Evolutionary conservation across 2,329 filamentous ascomycete genomes (phyloP).

Genomic region (Seiridium unicorne): DNA sequence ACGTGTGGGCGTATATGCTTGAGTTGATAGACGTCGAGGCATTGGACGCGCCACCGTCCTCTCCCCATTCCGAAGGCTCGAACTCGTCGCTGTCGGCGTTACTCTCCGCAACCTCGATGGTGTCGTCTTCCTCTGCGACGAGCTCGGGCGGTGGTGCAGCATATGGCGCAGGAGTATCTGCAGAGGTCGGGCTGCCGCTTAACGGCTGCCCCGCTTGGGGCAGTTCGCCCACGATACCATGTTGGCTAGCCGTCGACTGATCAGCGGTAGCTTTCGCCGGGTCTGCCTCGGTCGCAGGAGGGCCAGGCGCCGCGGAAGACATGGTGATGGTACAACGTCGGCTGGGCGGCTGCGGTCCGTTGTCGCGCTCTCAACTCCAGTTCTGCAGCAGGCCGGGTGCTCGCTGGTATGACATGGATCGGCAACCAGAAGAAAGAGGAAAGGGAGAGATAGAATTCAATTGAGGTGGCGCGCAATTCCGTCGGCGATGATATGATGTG

Average conservation of each 20-base stretch:
- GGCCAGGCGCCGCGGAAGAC: not conserved
- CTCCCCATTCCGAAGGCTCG: slow-evolving; percentile 15
- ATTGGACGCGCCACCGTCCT: slow-evolving; percentile 5
- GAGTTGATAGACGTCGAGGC: slow-evolving; percentile 29
- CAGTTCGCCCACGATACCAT: not conserved
- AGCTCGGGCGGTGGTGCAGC: not conserved
- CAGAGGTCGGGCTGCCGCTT: not conserved
- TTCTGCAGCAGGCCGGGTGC: not conserved
- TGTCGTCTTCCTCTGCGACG: not conserved
- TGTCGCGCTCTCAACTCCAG: not conserved
- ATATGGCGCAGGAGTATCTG: not conserved
- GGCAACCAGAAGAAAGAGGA: not conserved
- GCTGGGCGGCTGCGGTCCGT: not conserved
- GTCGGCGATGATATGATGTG: not conserved
- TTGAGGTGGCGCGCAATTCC: not conserved
- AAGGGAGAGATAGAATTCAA: not conserved
- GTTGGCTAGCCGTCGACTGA: not conserved
- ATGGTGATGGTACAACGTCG: not conserved
- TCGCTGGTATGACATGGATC: not conserved
- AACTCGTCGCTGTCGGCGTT: slow-evolving; percentile 16
- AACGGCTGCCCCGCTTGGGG: slow-evolving; percentile 8
- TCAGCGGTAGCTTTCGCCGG: not conserved
- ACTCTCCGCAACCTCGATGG: slow-evolving; percentile 10
- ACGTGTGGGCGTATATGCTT: slow-evolving; percentile 37
- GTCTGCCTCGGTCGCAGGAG: not conserved